These are phyloP conservation scores for Clarireedia sp. DNA, from an alignment of 2,329 filamentous ascomycete species.

Conservation along the genomic window DNA sequence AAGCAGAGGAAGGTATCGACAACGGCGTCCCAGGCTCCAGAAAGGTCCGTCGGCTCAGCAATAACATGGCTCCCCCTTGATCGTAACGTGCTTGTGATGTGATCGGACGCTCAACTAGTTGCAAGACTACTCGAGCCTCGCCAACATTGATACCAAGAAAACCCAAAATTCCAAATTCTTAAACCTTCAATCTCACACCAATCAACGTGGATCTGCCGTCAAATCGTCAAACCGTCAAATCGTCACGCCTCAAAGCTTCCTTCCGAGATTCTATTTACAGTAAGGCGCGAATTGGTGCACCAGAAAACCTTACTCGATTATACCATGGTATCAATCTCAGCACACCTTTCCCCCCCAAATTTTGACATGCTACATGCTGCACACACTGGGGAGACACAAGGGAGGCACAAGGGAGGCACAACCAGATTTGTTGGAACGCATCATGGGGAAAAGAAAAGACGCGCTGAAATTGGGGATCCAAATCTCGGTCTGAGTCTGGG, in stretches of 20 bases:
- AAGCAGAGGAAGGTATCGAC: neutral
- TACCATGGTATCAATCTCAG: constrained; percentile 1
- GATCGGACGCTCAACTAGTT: neutral
- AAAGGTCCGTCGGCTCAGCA: neutral
- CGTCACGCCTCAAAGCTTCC: neutral
- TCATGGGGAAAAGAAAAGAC: neutral
- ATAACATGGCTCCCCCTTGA: neutral
- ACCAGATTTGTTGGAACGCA: neutral
- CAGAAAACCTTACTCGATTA: neutral
- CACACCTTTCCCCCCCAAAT: neutral
- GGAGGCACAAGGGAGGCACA: neutral
- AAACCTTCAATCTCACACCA: neutral
- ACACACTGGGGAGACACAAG: neutral
- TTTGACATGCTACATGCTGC: neutral
- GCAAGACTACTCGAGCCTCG: neutral
- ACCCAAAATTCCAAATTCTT: neutral
- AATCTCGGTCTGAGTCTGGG: neutral
- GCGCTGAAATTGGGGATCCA: neutral
- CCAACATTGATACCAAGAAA: constrained; percentile 5
- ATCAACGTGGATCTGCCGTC: neutral
- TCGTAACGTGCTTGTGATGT: neutral
- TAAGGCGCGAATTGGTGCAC: neutral
- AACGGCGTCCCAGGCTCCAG: neutral
- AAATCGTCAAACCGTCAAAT: neutral
- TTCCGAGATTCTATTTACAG: constrained; percentile 1